Evolutionary conservation across 139 green algal species (phyloP).

Genomic region (Chlamydomonas asymmetrica): DNA sequence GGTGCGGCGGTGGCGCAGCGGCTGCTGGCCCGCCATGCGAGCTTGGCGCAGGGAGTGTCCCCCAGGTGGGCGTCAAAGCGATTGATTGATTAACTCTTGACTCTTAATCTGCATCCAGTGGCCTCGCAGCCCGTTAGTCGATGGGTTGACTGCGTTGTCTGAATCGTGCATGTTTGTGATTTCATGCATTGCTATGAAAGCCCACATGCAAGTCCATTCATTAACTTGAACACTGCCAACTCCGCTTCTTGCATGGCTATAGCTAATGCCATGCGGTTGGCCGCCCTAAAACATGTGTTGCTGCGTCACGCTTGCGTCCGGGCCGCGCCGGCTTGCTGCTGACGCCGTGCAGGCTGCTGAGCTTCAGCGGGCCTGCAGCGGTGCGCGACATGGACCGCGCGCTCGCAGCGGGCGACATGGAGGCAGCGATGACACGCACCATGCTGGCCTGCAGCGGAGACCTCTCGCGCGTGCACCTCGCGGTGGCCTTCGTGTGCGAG

Average conservation of each 20-base stretch:
- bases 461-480: no score
- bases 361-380: conserved; percentile 11
- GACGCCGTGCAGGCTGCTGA: conserved; percentile 23
- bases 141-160: background rate
- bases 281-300: background rate
- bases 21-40: background rate
- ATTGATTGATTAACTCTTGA: background rate
- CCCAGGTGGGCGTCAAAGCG: background rate
- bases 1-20: background rate
- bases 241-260: background rate
- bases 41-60: background rate
- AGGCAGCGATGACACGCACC: background rate
- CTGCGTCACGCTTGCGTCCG: background rate
- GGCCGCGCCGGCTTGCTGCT: background rate
- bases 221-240: background rate
- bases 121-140: background rate
- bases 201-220: background rate
- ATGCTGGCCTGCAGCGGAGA: no score
- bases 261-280: background rate
- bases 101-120: background rate
- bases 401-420: conserved; percentile 12
- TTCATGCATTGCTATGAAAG: background rate
- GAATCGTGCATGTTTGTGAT: background rate
- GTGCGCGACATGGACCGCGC: conserved; percentile 19
- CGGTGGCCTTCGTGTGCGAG: no score